Conservation (phyloP, 805 yeast species). For the Ascoidea rubescens region DNA sequence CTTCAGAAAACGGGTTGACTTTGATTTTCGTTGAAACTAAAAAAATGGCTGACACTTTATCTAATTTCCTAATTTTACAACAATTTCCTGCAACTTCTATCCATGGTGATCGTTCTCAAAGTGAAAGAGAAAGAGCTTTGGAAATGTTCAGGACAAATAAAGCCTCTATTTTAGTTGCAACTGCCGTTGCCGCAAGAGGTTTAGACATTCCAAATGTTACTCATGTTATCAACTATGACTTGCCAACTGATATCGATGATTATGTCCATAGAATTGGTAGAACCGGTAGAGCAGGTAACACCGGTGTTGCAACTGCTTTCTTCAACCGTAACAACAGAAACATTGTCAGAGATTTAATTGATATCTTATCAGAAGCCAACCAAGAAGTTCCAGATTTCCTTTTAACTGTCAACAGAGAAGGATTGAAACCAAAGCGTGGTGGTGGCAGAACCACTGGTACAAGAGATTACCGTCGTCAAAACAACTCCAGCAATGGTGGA, state of each 20-base stretch:
- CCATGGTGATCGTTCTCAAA: slow-evolving; percentile 98
- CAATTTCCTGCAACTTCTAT: slow-evolving; percentile 95
- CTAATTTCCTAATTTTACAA: slow-evolving; percentile 81
- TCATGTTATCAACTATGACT: slow-evolving; percentile 93
- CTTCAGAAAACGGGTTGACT: slow-evolving; percentile 73
- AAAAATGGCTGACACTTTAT: slow-evolving; percentile 94
- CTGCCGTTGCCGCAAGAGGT: slow-evolving; percentile 99
- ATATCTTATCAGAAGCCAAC: slow-evolving; percentile 85
- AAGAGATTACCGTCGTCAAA: slow-evolving; percentile 26
- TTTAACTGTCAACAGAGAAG: slow-evolving; percentile 68
- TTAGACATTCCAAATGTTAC: slow-evolving; percentile 98
- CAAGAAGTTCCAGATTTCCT: slow-evolving; percentile 94
- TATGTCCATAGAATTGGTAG: slow-evolving; percentile 99
- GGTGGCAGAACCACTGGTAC: slow-evolving; percentile 25
- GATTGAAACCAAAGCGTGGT: slow-evolving; percentile 26
- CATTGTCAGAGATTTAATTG: slow-evolving; percentile 76
- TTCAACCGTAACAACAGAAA: slow-evolving; percentile 92
- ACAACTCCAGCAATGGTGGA: slow-evolving; percentile 6
- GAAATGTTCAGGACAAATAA: slow-evolving; percentile 86
- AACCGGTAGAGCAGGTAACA: slow-evolving; percentile 99
- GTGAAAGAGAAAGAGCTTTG: slow-evolving; percentile 94
- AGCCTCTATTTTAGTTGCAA: slow-evolving; percentile 92
- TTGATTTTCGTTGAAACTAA: slow-evolving; percentile 95
- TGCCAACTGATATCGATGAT: slow-evolving; percentile 95
- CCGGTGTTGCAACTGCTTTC: slow-evolving; percentile 97